Evolutionary conservation across 1,139 yeast genomes (phyloP).

Genomic region (Maudiozyma humilis): DNA sequence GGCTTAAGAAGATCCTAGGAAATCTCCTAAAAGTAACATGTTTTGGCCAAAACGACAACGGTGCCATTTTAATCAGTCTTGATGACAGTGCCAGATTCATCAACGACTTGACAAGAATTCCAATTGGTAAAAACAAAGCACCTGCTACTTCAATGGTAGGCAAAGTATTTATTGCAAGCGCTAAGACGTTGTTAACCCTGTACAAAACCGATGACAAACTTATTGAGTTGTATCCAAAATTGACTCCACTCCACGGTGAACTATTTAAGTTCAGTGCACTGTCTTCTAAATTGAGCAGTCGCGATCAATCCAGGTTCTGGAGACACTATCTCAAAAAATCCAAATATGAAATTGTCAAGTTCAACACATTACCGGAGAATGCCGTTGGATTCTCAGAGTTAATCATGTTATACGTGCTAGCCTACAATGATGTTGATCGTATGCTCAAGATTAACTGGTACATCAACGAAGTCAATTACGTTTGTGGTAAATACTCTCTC

Average conservation of each 20-base stretch:
- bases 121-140: slow-evolving; percentile 5
- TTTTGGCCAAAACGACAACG: neutral
- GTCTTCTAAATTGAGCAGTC: slow-evolving; percentile 18
- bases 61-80: neutral
- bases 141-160: slow-evolving; percentile 13
- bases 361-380: slow-evolving; percentile 68
- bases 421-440: slow-evolving; percentile 39
- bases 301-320: slow-evolving; percentile 16
- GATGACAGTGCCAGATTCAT: slow-evolving; percentile 13
- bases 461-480: slow-evolving; percentile 44
- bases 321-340: slow-evolving; percentile 24
- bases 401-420: slow-evolving; percentile 43
- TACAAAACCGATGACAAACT: slow-evolving; percentile 12
- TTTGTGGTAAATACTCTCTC: slow-evolving; percentile 70
- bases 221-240: slow-evolving; percentile 11
- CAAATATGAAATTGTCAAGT: slow-evolving; percentile 62
- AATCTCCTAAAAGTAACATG: neutral
- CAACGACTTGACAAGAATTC: slow-evolving; percentile 9
- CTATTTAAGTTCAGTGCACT: slow-evolving; percentile 23
- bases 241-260: slow-evolving; percentile 15
- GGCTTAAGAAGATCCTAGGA: slow-evolving; percentile 10
- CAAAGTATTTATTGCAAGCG: slow-evolving; percentile 17
- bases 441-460: slow-evolving; percentile 39
- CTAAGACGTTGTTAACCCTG: slow-evolving; percentile 12
- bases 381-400: slow-evolving; percentile 74